Evolutionary conservation across 2,329 filamentous ascomycete species (phyloP), one percentile per base, ranked within the genome.

Genomic region (Ophiostoma ulmi): DNA sequence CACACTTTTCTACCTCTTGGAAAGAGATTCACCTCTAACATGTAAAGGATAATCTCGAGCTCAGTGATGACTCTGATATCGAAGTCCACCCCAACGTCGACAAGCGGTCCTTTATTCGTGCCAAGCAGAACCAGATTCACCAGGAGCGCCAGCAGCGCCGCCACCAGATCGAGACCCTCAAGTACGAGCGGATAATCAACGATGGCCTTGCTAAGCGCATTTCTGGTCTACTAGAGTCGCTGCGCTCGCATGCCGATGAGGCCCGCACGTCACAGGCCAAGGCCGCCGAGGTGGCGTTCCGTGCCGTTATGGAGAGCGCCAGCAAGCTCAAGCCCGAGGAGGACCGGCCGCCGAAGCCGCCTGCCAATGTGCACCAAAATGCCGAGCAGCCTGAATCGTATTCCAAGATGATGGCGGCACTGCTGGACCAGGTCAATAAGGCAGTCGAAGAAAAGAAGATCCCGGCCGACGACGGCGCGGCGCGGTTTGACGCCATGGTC

Each of bases 31-130:
- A 8, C 39, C 65, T 13, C 39, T 26, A 26, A 22, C 36, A 22
- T 48, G n/a, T 65, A 69, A 72, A 92, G 90, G 91, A 98, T 79
- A 90, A 91, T 72, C 87, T 99, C 78, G 95, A 99, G 88, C 89
- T 99, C 78, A 97, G 93, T 77, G 95, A 99, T 81, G 95, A 99
- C 81, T 97, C 93, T 69, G 95, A 99, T 78, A 90, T 99, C 76
- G 95, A 99, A 82, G 95, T 98, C 69, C 95, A 99, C 81, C 95
- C 95, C 72, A 99, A 99, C 79, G 95, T 99, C 79, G 95, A 99
- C 83, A 99, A 99, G 81, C 88, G 91, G 69, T 98, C 94, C 73
- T 99, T 99, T 81, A 99, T 99, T 80, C 92, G 94, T 75, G 96
- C 95, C 74, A 99, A 99, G 82, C 95, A 98, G 83, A 91, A 90